Conservation (phyloP, 345 rosid species). For the Heritiera littoralis region DNA sequence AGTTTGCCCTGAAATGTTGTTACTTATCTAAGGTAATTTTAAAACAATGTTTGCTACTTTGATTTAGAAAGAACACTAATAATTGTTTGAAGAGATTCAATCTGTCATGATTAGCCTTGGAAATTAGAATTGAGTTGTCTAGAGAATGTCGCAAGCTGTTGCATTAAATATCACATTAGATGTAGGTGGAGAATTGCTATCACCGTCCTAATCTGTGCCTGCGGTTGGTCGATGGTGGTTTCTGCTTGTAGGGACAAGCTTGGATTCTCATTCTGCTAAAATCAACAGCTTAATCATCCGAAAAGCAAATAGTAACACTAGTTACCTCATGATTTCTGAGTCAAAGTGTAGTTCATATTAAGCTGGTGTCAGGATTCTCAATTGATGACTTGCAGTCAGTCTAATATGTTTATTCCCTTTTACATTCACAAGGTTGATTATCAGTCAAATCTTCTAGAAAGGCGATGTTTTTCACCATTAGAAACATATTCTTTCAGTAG, state of each 20-base stretch:
- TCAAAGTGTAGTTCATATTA: neutral
- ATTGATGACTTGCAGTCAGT: neutral
- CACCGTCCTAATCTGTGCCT: neutral
- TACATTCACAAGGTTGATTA: neutral
- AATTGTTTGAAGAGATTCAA: neutral
- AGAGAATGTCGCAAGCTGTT: neutral
- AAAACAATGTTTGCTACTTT: neutral
- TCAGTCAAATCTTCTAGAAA: neutral
- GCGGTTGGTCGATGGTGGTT: neutral
- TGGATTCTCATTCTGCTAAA: neutral
- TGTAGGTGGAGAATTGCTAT: neutral
- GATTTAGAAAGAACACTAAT: neutral
- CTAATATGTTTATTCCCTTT: neutral
- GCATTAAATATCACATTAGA: neutral
- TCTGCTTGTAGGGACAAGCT: neutral
- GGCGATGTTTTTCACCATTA: slow-evolving; percentile 7
- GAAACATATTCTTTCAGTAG: slow-evolving; percentile 7
- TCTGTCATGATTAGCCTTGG: neutral
- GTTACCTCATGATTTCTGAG: neutral
- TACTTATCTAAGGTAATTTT: neutral
- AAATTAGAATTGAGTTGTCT: neutral
- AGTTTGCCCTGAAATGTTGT: neutral
- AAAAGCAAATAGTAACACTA: neutral
- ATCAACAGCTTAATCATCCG: neutral
- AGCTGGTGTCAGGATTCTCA: neutral